A percentile compares a stretch with the other conserved stretches of the same genome.
These are phyloP conservation scores for Populus euphratica DNA, from an alignment of 345 rosid genomes.

Conservation along the genomic window DNA sequence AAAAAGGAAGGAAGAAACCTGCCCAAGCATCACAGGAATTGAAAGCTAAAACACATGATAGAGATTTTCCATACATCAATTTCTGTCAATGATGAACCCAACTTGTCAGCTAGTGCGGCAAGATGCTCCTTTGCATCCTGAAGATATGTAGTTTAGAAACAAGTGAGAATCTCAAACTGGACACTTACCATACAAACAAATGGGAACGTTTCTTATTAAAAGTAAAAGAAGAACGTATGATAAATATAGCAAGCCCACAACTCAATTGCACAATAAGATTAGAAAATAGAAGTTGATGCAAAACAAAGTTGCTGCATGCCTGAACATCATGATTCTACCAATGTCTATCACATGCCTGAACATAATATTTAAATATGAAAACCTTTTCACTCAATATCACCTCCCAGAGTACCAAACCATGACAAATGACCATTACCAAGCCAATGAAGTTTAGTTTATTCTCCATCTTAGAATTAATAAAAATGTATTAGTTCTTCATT, in stretches of 20 bases:
- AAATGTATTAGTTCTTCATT: neutral
- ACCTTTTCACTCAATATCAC: neutral
- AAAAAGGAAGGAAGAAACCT: neutral
- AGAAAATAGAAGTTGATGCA: neutral
- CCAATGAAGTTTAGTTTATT: neutral
- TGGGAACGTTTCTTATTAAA: neutral
- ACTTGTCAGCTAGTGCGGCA: slow-evolving; percentile 85
- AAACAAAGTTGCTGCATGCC: neutral
- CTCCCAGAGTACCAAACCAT: neutral
- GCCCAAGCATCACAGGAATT: neutral
- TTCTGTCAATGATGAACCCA: slow-evolving; percentile 84
- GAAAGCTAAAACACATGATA: slow-evolving; percentile 12
- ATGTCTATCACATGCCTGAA: neutral
- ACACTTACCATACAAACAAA: neutral
- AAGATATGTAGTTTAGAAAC: slow-evolving; percentile 6
- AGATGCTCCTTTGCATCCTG: slow-evolving; percentile 99
- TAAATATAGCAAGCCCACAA: neutral
- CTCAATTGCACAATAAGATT: neutral
- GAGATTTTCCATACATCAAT: slow-evolving; percentile 57
- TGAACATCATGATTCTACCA: neutral
- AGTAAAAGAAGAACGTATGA: neutral
- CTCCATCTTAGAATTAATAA: neutral
- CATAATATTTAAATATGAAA: neutral
- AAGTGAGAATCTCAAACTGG: neutral
- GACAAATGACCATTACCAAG: neutral